Evolutionary conservation across 2,329 filamentous ascomycete genomes (phyloP).

Genomic region (Coleophoma cylindrospora): DNA sequence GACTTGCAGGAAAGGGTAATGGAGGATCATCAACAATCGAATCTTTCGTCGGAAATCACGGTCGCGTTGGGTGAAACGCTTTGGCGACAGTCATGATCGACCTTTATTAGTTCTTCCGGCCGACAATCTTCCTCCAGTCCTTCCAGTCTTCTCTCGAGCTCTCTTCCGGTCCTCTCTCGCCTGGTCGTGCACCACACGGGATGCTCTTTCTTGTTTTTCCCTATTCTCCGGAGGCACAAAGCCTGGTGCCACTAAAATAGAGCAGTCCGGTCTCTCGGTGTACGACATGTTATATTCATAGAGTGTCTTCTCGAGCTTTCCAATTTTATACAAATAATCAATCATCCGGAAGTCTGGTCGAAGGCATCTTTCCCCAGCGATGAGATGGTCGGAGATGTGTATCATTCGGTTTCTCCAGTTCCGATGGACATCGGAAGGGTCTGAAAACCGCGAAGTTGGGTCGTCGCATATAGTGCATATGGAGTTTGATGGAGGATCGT

Average conservation of each 20-base stretch:
- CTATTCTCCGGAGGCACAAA: no score
- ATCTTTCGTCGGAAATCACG: no score
- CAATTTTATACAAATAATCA: constrained; percentile 27
- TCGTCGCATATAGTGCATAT: constrained; percentile 48
- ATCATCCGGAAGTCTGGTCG: constrained; percentile 37
- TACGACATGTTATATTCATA: constrained; percentile 6
- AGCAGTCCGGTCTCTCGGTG: constrained; percentile 12
- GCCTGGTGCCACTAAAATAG: not conserved
- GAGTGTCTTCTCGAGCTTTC: constrained; percentile 23
- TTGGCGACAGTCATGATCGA: no score
- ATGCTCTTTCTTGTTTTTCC: no score
- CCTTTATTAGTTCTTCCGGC: no score
- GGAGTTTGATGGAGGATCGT: constrained; percentile 26
- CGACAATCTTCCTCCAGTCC: no score
- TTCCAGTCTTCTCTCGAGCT: no score
- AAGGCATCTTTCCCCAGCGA: constrained; percentile 18
- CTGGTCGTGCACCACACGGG: no score
- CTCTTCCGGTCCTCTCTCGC: no score
- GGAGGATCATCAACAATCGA: no score
- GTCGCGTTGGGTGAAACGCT: no score
- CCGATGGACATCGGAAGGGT: constrained; percentile 2
- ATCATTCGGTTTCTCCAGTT: constrained; percentile 34
- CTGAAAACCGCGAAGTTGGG: constrained; percentile 5
- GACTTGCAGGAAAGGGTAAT: no score
- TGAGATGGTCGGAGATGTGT: constrained; percentile 41